A percentile compares a stretch with the other conserved stretches of the same genome.
Conservation (phyloP, 2,329 filamentous ascomycete species). For the Verticillium alfalfae region DNA sequence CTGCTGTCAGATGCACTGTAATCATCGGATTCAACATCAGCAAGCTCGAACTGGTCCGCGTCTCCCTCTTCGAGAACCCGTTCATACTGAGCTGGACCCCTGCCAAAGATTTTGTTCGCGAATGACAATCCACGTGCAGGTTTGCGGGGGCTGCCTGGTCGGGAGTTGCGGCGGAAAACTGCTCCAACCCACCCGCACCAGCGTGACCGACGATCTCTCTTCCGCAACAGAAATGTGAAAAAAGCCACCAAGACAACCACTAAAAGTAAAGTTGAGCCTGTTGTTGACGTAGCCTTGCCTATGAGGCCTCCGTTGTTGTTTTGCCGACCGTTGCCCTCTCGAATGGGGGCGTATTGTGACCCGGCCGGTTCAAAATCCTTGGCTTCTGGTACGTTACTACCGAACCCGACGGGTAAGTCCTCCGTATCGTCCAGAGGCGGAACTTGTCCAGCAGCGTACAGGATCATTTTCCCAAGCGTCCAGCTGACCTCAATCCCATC, state of each 20-base stretch:
- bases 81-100: slow-evolving; percentile 61
- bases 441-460: slow-evolving; percentile 89
- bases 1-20: slow-evolving; percentile 60
- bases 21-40: slow-evolving; percentile 58
- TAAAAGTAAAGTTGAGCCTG: slow-evolving; percentile 70
- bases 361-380: slow-evolving; percentile 81
- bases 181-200: slow-evolving; percentile 49
- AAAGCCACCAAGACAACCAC: slow-evolving; percentile 69
- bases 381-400: slow-evolving; percentile 68
- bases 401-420: slow-evolving; percentile 79
- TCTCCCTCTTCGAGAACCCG: slow-evolving; percentile 79
- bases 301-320: slow-evolving; percentile 54
- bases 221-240: slow-evolving; percentile 68
- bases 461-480: slow-evolving; percentile 93
- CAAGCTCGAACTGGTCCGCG: slow-evolving; percentile 72
- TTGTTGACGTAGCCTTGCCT: slow-evolving; percentile 58
- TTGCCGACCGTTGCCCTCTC: slow-evolving; percentile 49
- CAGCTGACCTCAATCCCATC: slow-evolving; percentile 89
- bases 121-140: slow-evolving; percentile 41
- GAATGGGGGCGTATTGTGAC: slow-evolving; percentile 37
- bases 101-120: slow-evolving; percentile 62
- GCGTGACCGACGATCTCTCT: slow-evolving; percentile 66
- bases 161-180: slow-evolving; percentile 31
- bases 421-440: slow-evolving; percentile 46
- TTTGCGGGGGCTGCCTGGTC: slow-evolving; percentile 41